Evolutionary conservation across 768 basidiomycete species (phyloP).

Genomic region (Xerocomellus chrysenteron): DNA sequence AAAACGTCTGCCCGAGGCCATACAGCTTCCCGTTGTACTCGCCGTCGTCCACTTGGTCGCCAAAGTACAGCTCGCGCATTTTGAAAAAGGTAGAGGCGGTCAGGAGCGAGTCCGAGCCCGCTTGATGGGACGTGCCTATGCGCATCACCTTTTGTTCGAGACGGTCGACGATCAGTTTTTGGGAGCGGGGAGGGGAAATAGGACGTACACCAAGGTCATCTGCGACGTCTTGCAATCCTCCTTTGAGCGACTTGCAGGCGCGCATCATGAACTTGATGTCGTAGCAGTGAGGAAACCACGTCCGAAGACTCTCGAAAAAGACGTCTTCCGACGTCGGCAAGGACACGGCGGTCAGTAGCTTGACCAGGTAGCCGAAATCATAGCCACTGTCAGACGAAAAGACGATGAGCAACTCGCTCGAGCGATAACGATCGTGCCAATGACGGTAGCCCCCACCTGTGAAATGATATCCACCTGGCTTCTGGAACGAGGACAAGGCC

Average conservation of each 20-base stretch:
- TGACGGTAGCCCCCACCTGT: slow-evolving; percentile 61
- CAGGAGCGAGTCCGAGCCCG: slow-evolving; percentile 94
- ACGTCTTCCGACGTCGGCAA: slow-evolving; percentile 85
- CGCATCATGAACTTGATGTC: slow-evolving; percentile 98
- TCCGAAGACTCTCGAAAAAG: slow-evolving; percentile 83
- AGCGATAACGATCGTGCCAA: background rate
- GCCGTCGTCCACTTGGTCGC: slow-evolving; percentile 79
- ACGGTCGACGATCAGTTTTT: background rate
- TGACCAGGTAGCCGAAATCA: slow-evolving; percentile 98
- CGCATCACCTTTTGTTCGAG: slow-evolving; percentile 64
- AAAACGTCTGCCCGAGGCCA: slow-evolving; percentile 79
- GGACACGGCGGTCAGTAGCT: slow-evolving; percentile 82
- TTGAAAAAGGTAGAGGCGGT: slow-evolving; percentile 96
- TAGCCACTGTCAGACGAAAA: slow-evolving; percentile 67
- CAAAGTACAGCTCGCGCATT: slow-evolving; percentile 90
- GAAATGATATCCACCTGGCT: slow-evolving; percentile 96
- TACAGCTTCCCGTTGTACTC: slow-evolving; percentile 84
- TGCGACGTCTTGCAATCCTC: slow-evolving; percentile 93
- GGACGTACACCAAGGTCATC: slow-evolving; percentile 88
- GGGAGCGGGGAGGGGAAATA: background rate
- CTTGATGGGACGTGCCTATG: slow-evolving; percentile 90
- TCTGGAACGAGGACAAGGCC: slow-evolving; percentile 88
- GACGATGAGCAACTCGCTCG: slow-evolving; percentile 1
- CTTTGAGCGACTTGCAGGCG: slow-evolving; percentile 73
- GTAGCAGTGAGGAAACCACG: slow-evolving; percentile 96